These are phyloP conservation scores for Lipomyces japonicus DNA, from an alignment of 805 yeast genomes.

Conservation along the genomic window DNA sequence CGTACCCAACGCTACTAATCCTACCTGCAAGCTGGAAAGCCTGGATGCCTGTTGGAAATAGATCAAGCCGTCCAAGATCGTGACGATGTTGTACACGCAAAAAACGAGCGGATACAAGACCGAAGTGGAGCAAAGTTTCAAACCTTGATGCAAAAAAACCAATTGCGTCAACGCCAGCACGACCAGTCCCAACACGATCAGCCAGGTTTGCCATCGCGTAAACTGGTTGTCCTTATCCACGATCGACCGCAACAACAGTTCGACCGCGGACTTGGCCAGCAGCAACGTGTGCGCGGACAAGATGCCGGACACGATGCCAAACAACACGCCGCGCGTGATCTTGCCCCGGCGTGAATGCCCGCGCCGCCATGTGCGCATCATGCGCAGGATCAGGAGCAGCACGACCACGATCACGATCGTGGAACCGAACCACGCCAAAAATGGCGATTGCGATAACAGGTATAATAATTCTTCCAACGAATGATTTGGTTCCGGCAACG, in stretches of 20 bases:
- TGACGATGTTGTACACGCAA: conserved; percentile 71
- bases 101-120: conserved; percentile 81
- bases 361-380: conserved; percentile 28
- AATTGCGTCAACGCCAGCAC: conserved; percentile 67
- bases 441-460: conserved; percentile 45
- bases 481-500: conserved; percentile 52
- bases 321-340: conserved; percentile 54
- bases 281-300: conserved; percentile 81
- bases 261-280: conserved; percentile 80
- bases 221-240: conserved; percentile 41
- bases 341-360: conserved; percentile 29
- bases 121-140: conserved; percentile 66
- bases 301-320: conserved; percentile 68
- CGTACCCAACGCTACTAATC: conserved; percentile 50
- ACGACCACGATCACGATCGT: conserved; percentile 34
- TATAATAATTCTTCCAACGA: conserved; percentile 46
- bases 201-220: conserved; percentile 45
- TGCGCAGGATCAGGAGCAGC: conserved; percentile 19
- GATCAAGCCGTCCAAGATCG: conserved; percentile 62
- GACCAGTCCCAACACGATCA: conserved; percentile 53
- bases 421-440: conserved; percentile 54
- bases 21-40: conserved; percentile 38
- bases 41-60: conserved; percentile 51
- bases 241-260: conserved; percentile 52
- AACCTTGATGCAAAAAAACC: conserved; percentile 68